These are phyloP conservation scores for Bombardia bombarda DNA, from an alignment of 495 filamentous ascomycete species.

Conservation along the genomic window DNA sequence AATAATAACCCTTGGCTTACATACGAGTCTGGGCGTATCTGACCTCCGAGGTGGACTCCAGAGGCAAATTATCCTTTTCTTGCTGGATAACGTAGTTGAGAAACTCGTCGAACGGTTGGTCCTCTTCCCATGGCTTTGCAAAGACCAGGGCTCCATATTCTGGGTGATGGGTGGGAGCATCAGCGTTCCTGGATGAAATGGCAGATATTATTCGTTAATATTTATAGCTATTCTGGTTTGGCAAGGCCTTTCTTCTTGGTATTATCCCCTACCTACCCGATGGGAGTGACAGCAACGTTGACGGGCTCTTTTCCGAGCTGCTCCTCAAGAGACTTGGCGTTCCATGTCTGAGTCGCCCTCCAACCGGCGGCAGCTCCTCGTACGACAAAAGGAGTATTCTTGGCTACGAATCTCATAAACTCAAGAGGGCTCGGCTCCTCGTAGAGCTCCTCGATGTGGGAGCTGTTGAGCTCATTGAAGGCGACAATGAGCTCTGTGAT, in stretches of 20 bases:
- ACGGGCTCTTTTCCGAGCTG: slow-evolving; percentile 44
- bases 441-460: slow-evolving; percentile 46
- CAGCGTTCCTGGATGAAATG: slow-evolving; percentile 49
- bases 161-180: slow-evolving; percentile 39
- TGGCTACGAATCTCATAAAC: slow-evolving; percentile 62
- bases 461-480: slow-evolving; percentile 61
- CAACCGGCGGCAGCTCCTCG: slow-evolving; percentile 49
- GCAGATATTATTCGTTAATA: too few relatives aligned
- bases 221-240: too few relatives aligned
- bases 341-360: slow-evolving; percentile 54
- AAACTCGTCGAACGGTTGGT: slow-evolving; percentile 39
- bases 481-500: slow-evolving; percentile 49
- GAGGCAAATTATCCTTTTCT: slow-evolving; percentile 13
- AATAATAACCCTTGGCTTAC: neutral
- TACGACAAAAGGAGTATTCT: slow-evolving; percentile 63
- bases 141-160: slow-evolving; percentile 36
- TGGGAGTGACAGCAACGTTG: slow-evolving; percentile 63
- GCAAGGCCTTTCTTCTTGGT: too few relatives aligned
- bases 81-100: slow-evolving; percentile 37
- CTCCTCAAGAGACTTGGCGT: slow-evolving; percentile 42
- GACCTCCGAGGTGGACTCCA: slow-evolving; percentile 21
- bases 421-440: slow-evolving; percentile 59
- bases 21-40: slow-evolving; percentile 49
- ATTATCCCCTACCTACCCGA: slow-evolving; percentile 38
- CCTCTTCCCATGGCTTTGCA: slow-evolving; percentile 47